A percentile compares a stretch with the other conserved stretches of the same genome.
These are phyloP conservation scores for Vitellaria paradoxa DNA, from an alignment of 179 eudicot species.

Conservation along the genomic window DNA sequence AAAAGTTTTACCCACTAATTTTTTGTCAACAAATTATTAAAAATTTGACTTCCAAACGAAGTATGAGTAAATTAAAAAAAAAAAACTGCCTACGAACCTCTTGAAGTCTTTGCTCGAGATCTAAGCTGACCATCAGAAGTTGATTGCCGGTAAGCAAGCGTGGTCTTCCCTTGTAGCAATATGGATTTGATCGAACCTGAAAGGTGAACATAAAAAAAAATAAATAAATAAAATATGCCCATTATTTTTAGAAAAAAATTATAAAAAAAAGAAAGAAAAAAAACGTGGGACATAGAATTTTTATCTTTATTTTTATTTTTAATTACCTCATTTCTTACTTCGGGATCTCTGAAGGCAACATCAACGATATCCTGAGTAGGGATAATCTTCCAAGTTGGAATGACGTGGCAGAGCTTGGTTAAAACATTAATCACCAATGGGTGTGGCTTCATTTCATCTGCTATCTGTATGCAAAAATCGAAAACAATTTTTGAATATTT, in stretches of 20 bases:
- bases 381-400: constrained; percentile 80
- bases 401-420: constrained; percentile 33
- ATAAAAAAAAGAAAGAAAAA: background rate
- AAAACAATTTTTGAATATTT: background rate
- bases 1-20: too few species aligned
- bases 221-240: background rate
- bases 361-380: constrained; percentile 76
- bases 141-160: constrained; percentile 67
- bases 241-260: background rate
- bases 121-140: constrained; percentile 45
- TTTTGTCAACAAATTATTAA: too few species aligned
- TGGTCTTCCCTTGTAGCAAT: constrained; percentile 78
- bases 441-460: constrained; percentile 63
- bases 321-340: constrained; percentile 58
- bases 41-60: too few species aligned
- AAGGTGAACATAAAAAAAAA: background rate
- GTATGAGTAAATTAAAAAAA: too few species aligned
- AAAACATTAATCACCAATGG: constrained; percentile 43
- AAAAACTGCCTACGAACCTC: constrained; percentile 40
- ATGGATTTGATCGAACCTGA: constrained; percentile 69
- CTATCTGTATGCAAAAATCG: constrained; percentile 42
- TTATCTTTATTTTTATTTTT: too few species aligned
- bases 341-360: constrained; percentile 66
- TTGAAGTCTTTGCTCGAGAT: constrained; percentile 56
- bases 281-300: background rate